These are phyloP conservation scores for Talaromyces ruber DNA, from an alignment of 495 filamentous ascomycete genomes.

Conservation along the genomic window DNA sequence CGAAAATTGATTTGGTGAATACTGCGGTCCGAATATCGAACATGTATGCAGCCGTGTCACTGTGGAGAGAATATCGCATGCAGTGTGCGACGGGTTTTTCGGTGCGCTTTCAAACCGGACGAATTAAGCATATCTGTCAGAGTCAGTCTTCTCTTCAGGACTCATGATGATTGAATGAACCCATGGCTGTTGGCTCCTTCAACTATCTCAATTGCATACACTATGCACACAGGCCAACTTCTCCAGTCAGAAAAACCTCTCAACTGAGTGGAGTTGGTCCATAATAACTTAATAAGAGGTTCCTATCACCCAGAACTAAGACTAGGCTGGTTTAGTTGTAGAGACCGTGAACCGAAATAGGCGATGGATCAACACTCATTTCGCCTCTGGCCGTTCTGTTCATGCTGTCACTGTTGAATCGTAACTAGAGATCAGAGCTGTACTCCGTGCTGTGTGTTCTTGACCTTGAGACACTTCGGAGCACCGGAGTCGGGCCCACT, in stretches of 20 bases:
- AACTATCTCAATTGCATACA: background rate
- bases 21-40: background rate
- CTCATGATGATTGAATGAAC: background rate
- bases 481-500: background rate
- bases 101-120: constrained; percentile 1
- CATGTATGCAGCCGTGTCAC: background rate
- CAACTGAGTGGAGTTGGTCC: background rate
- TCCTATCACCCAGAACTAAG: background rate
- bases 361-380: background rate
- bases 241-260: background rate
- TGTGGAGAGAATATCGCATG: background rate
- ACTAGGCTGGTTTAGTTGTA: background rate
- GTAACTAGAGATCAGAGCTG: too few relatives aligned
- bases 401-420: background rate
- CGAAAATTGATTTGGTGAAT: background rate
- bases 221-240: background rate
- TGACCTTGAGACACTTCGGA: background rate
- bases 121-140: background rate
- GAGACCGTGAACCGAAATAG: background rate
- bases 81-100: constrained; percentile 1
- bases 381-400: background rate
- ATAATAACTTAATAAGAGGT: background rate
- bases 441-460: background rate
- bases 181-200: background rate
- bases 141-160: background rate